These are phyloP conservation scores for Xylaria curta DNA, from an alignment of 495 filamentous ascomycete genomes.

Conservation along the genomic window DNA sequence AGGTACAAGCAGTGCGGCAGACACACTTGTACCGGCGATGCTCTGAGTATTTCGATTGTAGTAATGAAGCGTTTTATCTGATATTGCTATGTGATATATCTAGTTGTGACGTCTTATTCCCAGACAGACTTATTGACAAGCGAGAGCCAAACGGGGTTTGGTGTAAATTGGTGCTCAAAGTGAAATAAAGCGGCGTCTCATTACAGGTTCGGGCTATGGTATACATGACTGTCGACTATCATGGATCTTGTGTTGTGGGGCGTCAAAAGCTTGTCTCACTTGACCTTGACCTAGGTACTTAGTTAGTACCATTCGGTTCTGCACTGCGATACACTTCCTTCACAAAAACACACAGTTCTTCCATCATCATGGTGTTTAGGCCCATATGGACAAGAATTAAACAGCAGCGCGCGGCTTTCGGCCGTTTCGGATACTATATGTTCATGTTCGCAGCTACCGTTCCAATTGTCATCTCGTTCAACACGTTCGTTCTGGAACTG, in stretches of 20 bases:
- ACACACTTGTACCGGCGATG: conserved; percentile 6
- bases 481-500: conserved; percentile 64
- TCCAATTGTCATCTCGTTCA: conserved; percentile 69
- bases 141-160: background rate
- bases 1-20: conserved; percentile 12
- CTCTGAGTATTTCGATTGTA: conserved; percentile 11
- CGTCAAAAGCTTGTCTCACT: conserved; percentile 3
- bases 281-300: too few relatives aligned
- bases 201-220: background rate
- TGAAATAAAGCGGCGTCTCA: background rate
- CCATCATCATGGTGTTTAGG: conserved; percentile 40
- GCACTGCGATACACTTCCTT: background rate
- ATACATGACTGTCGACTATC: background rate
- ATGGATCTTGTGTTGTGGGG: conserved; percentile 20
- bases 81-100: background rate
- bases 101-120: background rate
- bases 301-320: background rate
- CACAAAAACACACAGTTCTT: background rate
- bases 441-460: conserved; percentile 65
- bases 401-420: conserved; percentile 37
- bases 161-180: background rate
- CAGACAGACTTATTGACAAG: background rate
- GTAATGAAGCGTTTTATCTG: conserved; percentile 11
- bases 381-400: conserved; percentile 42
- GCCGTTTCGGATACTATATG: conserved; percentile 51